phyloP scores from a whole-genome alignment of 305 asterid species.

The Fraxinus floribunda region DNA sequence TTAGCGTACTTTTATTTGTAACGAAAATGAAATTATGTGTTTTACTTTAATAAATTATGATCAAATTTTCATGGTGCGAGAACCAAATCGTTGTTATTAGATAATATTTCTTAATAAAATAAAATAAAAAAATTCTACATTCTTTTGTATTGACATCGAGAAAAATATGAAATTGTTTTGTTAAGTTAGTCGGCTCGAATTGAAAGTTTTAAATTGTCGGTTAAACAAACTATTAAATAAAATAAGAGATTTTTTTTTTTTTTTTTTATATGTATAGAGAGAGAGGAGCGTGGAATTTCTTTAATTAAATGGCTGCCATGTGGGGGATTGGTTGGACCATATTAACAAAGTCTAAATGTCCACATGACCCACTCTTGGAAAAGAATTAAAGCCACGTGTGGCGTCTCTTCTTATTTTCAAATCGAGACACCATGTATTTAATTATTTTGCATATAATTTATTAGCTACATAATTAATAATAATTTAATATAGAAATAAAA shows the following conservation, averaged over 20 bases:
- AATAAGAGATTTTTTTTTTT: not conserved
- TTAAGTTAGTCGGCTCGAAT: not conserved
- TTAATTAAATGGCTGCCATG: slow-evolving; percentile 21
- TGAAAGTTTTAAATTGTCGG: not conserved
- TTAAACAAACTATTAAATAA: not conserved
- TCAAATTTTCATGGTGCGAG: not conserved
- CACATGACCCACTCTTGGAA: slow-evolving; percentile 22
- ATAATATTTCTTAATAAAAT: not conserved
- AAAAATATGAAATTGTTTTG: not conserved
- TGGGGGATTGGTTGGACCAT: slow-evolving; percentile 33
- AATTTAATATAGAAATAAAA: not conserved
- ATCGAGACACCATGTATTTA: not conserved
- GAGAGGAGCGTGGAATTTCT: slow-evolving; percentile 4
- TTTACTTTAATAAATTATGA: not conserved
- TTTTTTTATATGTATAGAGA: no score
- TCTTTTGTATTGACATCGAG: not conserved
- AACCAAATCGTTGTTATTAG: not conserved
- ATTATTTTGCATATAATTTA: not conserved
- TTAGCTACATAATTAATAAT: not conserved
- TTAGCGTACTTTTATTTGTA: not conserved
- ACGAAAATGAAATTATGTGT: not conserved
- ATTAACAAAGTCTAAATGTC: slow-evolving; percentile 15
- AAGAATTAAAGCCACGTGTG: slow-evolving; percentile 27
- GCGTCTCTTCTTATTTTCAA: not conserved
- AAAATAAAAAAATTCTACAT: not conserved